Base-by-base conservation (phyloP, 495 filamentous ascomycete species). In the Daldinia caldariorum region DNA sequence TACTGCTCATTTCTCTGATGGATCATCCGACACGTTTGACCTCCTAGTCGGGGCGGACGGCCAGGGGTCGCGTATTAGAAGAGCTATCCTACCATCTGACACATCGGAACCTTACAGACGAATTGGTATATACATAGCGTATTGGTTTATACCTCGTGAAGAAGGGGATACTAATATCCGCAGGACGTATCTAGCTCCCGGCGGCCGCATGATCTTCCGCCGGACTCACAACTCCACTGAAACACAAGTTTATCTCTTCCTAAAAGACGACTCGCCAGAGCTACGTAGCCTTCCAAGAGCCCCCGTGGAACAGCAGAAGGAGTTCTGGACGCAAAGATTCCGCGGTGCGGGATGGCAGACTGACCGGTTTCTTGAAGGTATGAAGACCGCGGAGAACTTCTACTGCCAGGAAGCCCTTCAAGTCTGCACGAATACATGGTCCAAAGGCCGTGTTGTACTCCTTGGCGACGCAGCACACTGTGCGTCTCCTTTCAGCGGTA, bases 391-490 rank as follows among this genome's bases (percentile, higher is more conserved):
- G 4, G 71, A 83, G 3, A 83, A 67, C 47, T 60, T 59, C 56
- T 88, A 88, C 73, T 76, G 74, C 41, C 70, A 84, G 32, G 76
- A 74, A 0, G 77, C 80, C 13, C 78, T 88, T 22, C 79, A 80
- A 54, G 29, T 83, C 51, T 35, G 50, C n/a, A 60, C 47, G 7
- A 69, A 71, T 32, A 63, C 61, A 2, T 87, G 81, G 82, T 84
- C 75, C 8, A 65, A 72, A 4, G 83, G 83, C 6, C 77, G 83
- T 3, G 77, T 86, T 12, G 81, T 79, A 0, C 77, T 89, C 2
- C n/a, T 89, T 8, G 88, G 87, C 4, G 87, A 89, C 70, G 82
- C 87, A 1, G 87, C 75, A 3, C 84, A 86, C 58, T 85, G 83
- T 62, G 82, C 85, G 35, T 62, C 58, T 13, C 68, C 62, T 1